Evolutionary conservation across 2,329 filamentous ascomycete species (phyloP), one percentile per base, ranked within the genome.

Genomic region (Fusarium agapanthi): DNA sequence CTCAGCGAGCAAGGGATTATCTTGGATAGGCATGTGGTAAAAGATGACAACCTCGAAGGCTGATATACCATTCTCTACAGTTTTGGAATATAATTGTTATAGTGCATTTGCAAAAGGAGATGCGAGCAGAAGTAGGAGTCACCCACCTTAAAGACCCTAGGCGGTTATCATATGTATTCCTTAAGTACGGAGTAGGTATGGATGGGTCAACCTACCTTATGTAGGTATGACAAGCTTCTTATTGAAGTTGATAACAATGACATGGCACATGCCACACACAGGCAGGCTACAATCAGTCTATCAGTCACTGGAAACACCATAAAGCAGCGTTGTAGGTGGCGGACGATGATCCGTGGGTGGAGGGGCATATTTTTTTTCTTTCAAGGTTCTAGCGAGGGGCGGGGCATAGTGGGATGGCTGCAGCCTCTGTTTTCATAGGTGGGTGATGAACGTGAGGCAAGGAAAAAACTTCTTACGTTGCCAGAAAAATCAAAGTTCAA

Each of bases 281-380:
- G 34, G 50, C 50, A 38, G 34, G 34, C 50, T 53, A 16, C 24
- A 48, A 45, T 37, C 45, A 71, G 44, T 69, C 50, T 35, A 47
- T 37, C 51, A 72, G 40, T 69, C 45, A 45, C 30, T 22, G 24
- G 45, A 64, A 67, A 67, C 68, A 67, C 43, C 51, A 71, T 48
- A 58, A 55, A 41, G 15, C 26, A 32, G 45, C 28, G 64, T 71
- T 41, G 63, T 58, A 43, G 63, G 68, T 71, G 68, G 63, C 69
- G 53, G 68, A 50, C 30, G 9, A 56, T 72, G 54, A 66, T 58
- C 41, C 47, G 55, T 72, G 69, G 35, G 64, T 72, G 47, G 67
- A 71, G 67, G 69, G 58, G 66, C 57, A 47, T 47, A 62, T 68
- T 61, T 54, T 54, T 35, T 35, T 51, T 63, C 30, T 55, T 50